Evolutionary conservation across 495 filamentous ascomycete genomes (phyloP), one percentile per base, ranked within the genome.

Genomic region (Emericellopsis terricola): DNA sequence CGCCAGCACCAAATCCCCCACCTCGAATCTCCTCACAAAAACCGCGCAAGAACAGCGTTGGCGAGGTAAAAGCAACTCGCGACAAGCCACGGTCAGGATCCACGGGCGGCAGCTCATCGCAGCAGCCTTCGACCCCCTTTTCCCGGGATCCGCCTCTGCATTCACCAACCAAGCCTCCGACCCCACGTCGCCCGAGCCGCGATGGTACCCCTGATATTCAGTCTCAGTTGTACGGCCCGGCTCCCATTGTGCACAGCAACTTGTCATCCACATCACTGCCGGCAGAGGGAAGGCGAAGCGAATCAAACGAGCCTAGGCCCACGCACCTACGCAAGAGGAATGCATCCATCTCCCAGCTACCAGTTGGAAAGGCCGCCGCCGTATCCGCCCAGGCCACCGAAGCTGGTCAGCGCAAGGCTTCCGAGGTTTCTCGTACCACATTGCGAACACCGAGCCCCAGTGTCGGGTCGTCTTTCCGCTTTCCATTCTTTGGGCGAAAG

Each of bases 221-320:
- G 29, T 56, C 69, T 19, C 62, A 68, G 28, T 51, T 65, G 14
- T 53, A 69, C 26, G 65, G 69, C 7, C 60, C 71, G 4, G 70
- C 75, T 8, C 73, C 78, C 11, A 55, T 91, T 17, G 73, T 92
- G 16, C 79, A 78, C 31, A 87, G 81, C 53, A 86, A 87, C 47
- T 54, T 92, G 19, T 47, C 64, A 28, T 53, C 60, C 19, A 51
- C 56, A n/a, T 58, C 67, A 30, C 49, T 63, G 30, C 39, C 55
- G 5, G 8, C 8, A 20, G 56, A 58, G 34, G 52, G 48, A 43
- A 57, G 51, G 26, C 55, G 55, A 29, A 65, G 56, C 42, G 51
- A 49, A 19, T 50, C 53, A 15, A 26, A 26, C 11, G 23, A 26
- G 6, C 23, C 11, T 6, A 11, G 6, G 11, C 23, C 23, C 6